Percentiles rank a stretch among this genome's conserved stretches.
Conservation (phyloP, 352 stramenopile genomes). For the Plasmopara halstedii region DNA sequence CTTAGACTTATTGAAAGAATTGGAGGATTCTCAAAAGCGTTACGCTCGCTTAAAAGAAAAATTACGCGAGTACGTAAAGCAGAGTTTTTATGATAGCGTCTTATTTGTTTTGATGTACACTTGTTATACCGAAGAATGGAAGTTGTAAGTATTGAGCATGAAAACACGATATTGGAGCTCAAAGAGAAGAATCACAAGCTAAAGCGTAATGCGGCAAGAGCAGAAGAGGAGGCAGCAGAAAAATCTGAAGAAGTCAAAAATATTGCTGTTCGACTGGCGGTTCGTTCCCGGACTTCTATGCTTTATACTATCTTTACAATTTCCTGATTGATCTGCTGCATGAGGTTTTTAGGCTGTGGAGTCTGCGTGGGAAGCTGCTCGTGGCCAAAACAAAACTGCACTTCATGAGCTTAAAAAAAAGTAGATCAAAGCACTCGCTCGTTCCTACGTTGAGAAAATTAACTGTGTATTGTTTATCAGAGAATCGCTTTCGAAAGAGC, state of each 20-base stretch:
- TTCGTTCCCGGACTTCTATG: slow-evolving; percentile 13
- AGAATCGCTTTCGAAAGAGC: slow-evolving; percentile 56
- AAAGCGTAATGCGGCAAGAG: slow-evolving; percentile 41
- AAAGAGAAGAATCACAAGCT: slow-evolving; percentile 74
- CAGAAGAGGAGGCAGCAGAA: slow-evolving; percentile 40
- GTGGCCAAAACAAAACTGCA: slow-evolving; percentile 69
- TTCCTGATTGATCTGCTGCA: too few relatives aligned
- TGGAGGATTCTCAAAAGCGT: slow-evolving; percentile 64
- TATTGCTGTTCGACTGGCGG: slow-evolving; percentile 47
- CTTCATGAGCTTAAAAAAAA: slow-evolving; percentile 80
- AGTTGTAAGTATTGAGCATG: slow-evolving; percentile 59
- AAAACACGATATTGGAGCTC: slow-evolving; percentile 66
- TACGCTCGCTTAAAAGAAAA: slow-evolving; percentile 62
- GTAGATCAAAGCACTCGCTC: slow-evolving; percentile 8
- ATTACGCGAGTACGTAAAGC: slow-evolving; percentile 39
- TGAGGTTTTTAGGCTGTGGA: slow-evolving; percentile 51
- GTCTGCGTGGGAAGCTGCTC: slow-evolving; percentile 67
- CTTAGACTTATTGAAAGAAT: slow-evolving; percentile 53
- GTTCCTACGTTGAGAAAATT: not conserved
- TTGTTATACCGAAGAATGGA: slow-evolving; percentile 35
- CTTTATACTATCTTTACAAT: too few relatives aligned
- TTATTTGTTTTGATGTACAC: not conserved
- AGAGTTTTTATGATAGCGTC: too few relatives aligned
- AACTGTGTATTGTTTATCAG: slow-evolving; percentile 9
- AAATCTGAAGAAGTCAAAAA: slow-evolving; percentile 71